Conservation (phyloP, 2,329 filamentous ascomycete genomes). For the Xylariaceae sp. region DNA sequence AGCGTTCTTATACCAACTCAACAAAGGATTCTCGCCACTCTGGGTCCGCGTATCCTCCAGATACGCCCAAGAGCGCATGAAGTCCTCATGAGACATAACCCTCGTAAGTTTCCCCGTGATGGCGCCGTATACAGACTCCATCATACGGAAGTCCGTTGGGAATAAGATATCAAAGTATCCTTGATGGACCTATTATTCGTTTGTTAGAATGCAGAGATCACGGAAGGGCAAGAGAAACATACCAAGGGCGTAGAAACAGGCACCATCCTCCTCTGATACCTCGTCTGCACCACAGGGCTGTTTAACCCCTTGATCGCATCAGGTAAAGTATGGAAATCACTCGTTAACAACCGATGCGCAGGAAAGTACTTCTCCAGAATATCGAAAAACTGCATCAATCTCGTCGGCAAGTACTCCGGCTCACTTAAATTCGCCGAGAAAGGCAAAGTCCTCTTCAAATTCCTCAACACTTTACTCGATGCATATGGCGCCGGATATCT, state of each 20-base stretch:
- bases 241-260: conserved; percentile 88
- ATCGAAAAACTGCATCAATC: conserved; percentile 95
- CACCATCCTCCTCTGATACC: conserved; percentile 81
- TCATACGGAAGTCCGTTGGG: conserved; percentile 87
- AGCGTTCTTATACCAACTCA: conserved; percentile 94
- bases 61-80: conserved; percentile 84
- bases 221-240: conserved; percentile 34
- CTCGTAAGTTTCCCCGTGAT: conserved; percentile 89
- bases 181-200: conserved; percentile 71
- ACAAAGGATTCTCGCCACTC: conserved; percentile 87
- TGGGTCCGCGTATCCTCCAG: conserved; percentile 83
- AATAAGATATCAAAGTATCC: conserved; percentile 99
- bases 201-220: neutral
- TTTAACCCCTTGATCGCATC: conserved; percentile 82
- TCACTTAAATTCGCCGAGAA: conserved; percentile 71
- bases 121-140: conserved; percentile 87
- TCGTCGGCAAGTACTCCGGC: conserved; percentile 91
- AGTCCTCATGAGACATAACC: conserved; percentile 83
- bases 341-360: conserved; percentile 79
- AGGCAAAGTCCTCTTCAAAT: conserved; percentile 61
- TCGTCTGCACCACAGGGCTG: conserved; percentile 92
- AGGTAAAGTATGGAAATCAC: conserved; percentile 84
- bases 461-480: conserved; percentile 52
- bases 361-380: conserved; percentile 86
- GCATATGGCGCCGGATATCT: conserved; percentile 61